Base-by-base conservation (phyloP, 2,329 filamentous ascomycete species). In the Aspergillus pseudotamarii region DNA sequence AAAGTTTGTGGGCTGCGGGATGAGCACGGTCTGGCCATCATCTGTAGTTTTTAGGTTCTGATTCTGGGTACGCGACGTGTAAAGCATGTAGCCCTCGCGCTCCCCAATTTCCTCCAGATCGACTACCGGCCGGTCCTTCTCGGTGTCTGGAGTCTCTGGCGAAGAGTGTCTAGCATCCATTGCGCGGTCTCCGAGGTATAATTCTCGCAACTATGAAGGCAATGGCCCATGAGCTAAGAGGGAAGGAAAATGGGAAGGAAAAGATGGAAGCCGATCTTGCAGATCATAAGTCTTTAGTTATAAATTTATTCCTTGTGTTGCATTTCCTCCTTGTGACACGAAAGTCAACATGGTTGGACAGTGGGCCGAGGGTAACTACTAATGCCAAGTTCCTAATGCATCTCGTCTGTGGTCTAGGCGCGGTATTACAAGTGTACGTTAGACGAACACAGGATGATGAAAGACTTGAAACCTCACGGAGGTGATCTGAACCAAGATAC, bases 1-100 rank as follows among this genome's bases (percentile, higher is more conserved):
- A 36, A 78, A 75, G 54, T 76, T 69, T 26, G 69, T 76, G 9
- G 78, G 78, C 53, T 80, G 78, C 0, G 78, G 77, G 14, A 79
- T 75, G 10, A 80, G 72, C 57, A 79, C 71, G 1, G 71, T 78
- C 16, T 69, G 66, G 6, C 76, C 76, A 64, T 79, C 76, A 10
- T 53, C 46, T 1, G 75, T 70, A 32, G 70, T 73, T 58, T 78
- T 75, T 21, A 77, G 69, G 21, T 68, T 66, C 32, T 59, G 48
- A 8, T 59, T 30, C 36, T 59, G 51, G 6, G 50, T 55, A 4
- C 51, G 58, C 6, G 59, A 38, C 1, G 56, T 59, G 48, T 64
- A 57, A 4, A 64, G 59, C 2, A 62, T 50, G n/a, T 64, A 64
- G 4, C 62, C 62, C 28, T 64, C 62, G 3, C 62, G 59, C 26